phyloP scores from a whole-genome alignment of 192 early-diverging fungal species.

The Podila verticillata region DNA sequence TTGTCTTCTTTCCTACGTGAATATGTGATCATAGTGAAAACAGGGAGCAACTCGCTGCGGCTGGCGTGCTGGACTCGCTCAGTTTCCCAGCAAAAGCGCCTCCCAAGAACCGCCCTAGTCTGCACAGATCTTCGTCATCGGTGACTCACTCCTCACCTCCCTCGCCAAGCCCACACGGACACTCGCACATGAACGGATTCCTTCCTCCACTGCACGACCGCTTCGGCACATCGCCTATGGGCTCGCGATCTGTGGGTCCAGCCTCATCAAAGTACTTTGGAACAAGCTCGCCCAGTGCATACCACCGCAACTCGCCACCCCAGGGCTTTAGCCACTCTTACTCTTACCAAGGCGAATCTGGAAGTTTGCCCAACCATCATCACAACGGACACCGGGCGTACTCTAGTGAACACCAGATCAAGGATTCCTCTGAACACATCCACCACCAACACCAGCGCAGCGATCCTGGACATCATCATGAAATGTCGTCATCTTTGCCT shows the following conservation, averaged over 20 bases:
- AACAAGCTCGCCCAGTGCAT: conserved; percentile 33
- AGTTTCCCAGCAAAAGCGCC: conserved; percentile 48
- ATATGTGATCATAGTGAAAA: conserved; percentile 26
- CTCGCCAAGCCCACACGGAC: conserved; percentile 38
- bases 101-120: conserved; percentile 37
- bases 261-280: conserved; percentile 48
- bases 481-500: conserved; percentile 48
- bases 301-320: conserved; percentile 19
- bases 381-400: conserved; percentile 1
- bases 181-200: conserved; percentile 23
- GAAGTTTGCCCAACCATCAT: background rate
- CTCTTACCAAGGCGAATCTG: background rate
- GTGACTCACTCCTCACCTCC: conserved; percentile 40
- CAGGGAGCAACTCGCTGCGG: conserved; percentile 48
- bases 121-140: conserved; percentile 44
- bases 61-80: conserved; percentile 42
- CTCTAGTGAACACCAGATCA: background rate
- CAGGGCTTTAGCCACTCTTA: background rate
- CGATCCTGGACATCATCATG: conserved; percentile 11
- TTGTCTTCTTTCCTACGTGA: conserved; percentile 10
- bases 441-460: conserved; percentile 24
- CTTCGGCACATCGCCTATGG: conserved; percentile 31
- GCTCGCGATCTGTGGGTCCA: conserved; percentile 26
- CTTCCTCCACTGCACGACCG: conserved; percentile 25
- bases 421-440: background rate